These are phyloP conservation scores for Alternaria arbusti DNA, from an alignment of 2,329 filamentous ascomycete genomes.

Conservation along the genomic window DNA sequence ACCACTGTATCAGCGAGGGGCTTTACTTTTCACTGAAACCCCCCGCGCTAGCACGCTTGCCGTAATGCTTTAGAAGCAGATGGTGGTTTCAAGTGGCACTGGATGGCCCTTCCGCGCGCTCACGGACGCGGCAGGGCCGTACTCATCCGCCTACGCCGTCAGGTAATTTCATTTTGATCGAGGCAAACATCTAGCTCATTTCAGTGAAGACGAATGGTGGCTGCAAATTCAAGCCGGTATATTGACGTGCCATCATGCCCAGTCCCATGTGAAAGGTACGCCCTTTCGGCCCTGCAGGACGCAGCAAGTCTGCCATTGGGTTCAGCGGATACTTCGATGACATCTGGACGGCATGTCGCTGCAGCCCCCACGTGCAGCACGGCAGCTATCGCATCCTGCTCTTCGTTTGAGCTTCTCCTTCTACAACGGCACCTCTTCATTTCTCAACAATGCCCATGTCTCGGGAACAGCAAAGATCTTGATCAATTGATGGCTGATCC, in stretches of 20 bases:
- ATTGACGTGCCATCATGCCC: conserved; percentile 1
- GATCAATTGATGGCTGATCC: conserved; percentile 5
- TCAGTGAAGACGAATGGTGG: conserved; percentile 1
- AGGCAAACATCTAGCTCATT: conserved; percentile 4
- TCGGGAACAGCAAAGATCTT: conserved; percentile 1
- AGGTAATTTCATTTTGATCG: conserved; percentile 31
- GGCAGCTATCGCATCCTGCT: conserved; percentile 1
- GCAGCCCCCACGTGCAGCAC: conserved; percentile 14
- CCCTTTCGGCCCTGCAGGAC: background rate
- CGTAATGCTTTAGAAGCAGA: conserved; percentile 43
- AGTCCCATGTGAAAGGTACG: background rate
- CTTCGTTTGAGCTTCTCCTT: background rate
- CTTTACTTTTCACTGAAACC: conserved; percentile 29
- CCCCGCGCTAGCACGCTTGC: conserved; percentile 45
- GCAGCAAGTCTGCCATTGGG: background rate
- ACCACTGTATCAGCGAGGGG: conserved; percentile 22
- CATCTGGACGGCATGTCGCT: conserved; percentile 1
- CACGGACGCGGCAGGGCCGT: conserved; percentile 36
- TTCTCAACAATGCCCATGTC: conserved; percentile 5
- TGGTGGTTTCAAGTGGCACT: conserved; percentile 39
- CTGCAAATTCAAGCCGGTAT: background rate
- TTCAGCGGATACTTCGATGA: background rate
- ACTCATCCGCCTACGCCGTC: conserved; percentile 17
- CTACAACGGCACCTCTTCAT: background rate
- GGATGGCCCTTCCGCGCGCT: conserved; percentile 21